Evolutionary conservation across 108 stramenopile genomes (phyloP).

Genomic region (Nitzschia sp.): DNA sequence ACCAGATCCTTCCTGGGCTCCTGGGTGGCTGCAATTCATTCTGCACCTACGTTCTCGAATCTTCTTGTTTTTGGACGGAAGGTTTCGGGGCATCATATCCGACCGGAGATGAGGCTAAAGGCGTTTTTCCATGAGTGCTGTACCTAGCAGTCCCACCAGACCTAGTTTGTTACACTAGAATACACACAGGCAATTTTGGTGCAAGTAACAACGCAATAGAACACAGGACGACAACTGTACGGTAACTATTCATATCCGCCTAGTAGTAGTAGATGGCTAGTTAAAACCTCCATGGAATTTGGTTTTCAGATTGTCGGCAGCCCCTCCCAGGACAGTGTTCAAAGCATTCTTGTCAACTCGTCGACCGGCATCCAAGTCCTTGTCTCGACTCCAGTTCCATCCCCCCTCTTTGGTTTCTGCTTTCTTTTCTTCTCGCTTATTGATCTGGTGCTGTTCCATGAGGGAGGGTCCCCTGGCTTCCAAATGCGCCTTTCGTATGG

Average conservation of each 20-base stretch:
- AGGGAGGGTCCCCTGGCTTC: slow-evolving; percentile 72
- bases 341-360: slow-evolving; percentile 85
- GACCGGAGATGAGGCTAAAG: no score
- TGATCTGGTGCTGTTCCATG: slow-evolving; percentile 67
- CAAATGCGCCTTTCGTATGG: slow-evolving; percentile 68
- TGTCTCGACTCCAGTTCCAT: slow-evolving; percentile 76
- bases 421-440: slow-evolving; percentile 45
- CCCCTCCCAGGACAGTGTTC: slow-evolving; percentile 76
- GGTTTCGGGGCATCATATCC: no score
- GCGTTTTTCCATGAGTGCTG: no score
- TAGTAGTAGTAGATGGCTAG: slow-evolving; percentile 1
- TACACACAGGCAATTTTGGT: not conserved
- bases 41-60: no score
- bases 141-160: no score
- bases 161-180: no score
- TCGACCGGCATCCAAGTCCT: slow-evolving; percentile 76
- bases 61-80: no score
- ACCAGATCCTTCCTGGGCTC: no score
- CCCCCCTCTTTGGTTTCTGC: slow-evolving; percentile 32
- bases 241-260: not conserved
- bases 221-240: not conserved
- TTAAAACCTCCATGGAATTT: slow-evolving; percentile 75
- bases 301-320: slow-evolving; percentile 57
- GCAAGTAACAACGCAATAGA: not conserved
- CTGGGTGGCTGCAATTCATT: no score